Evolutionary conservation across 2,329 filamentous ascomycete genomes (phyloP).

Genomic region (Xylariaceae sp.): DNA sequence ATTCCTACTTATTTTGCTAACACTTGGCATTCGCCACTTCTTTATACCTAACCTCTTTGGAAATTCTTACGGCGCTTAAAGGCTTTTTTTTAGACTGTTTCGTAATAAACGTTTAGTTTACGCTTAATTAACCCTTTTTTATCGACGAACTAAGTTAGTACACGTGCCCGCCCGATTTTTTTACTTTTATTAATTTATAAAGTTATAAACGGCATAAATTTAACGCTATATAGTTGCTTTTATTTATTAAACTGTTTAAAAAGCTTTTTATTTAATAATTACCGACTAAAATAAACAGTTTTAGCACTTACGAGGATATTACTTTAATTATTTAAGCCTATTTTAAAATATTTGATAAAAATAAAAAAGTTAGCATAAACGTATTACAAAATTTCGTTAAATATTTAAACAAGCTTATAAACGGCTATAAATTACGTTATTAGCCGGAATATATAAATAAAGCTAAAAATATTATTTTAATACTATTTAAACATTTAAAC

Average conservation of each 20-base stretch:
- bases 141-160: no score
- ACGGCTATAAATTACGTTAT: background rate
- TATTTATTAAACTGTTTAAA: background rate
- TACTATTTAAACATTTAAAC: background rate
- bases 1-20: background rate
- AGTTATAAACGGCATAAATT: background rate
- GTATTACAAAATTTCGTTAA: background rate
- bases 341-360: background rate
- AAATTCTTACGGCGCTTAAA: background rate
- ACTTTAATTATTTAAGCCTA: background rate
- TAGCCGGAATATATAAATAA: background rate
- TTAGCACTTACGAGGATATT: background rate
- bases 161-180: no score
- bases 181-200: background rate
- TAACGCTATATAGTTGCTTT: background rate
- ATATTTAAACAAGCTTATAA: background rate
- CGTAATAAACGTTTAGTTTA: background rate
- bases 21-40: background rate
- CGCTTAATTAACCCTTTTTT: no score
- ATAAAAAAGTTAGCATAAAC: background rate
- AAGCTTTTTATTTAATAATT: no score
- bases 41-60: background rate
- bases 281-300: background rate
- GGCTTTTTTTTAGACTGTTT: background rate
- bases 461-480: background rate